Percentiles rank a stretch among this genome's conserved stretches.
phyloP scores from a whole-genome alignment of 2,329 filamentous ascomycete genomes.

The Aspergillus sp. region DNA sequence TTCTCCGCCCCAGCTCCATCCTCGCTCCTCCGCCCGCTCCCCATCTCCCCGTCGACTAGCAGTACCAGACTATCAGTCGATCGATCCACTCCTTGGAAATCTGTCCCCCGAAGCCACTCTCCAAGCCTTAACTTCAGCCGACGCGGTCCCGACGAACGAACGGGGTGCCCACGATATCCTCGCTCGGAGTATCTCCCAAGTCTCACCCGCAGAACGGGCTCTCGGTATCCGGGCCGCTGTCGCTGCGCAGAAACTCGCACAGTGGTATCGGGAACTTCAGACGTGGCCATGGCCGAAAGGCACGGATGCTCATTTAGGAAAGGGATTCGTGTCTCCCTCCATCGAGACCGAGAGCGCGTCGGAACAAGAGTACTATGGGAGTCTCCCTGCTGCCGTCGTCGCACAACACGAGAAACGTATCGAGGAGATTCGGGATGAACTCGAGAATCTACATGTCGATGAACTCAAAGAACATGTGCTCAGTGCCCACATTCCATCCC shows the following conservation, averaged over 20 bases:
- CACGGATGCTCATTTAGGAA: constrained; percentile 35
- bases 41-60: constrained; percentile 38
- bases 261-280: constrained; percentile 59
- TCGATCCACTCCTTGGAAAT: constrained; percentile 51
- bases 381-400: constrained; percentile 65
- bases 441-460: constrained; percentile 52
- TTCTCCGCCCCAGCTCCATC: constrained; percentile 25
- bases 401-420: constrained; percentile 69
- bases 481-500: constrained; percentile 70
- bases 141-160: constrained; percentile 40
- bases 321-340: constrained; percentile 41
- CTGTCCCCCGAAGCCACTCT: constrained; percentile 56
- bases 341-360: constrained; percentile 6
- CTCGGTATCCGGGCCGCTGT: constrained; percentile 60
- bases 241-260: constrained; percentile 56
- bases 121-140: constrained; percentile 47
- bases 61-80: constrained; percentile 35
- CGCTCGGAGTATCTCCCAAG: constrained; percentile 52
- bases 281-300: constrained; percentile 58
- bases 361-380: constrained; percentile 62
- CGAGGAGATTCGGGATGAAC: constrained; percentile 63
- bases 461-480: constrained; percentile 88
- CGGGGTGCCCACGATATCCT: constrained; percentile 40
- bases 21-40: constrained; percentile 35
- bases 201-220: constrained; percentile 57